phyloP scores from a whole-genome alignment of 2,329 filamentous ascomycete genomes.

The Hymenoscyphus linearis region DNA sequence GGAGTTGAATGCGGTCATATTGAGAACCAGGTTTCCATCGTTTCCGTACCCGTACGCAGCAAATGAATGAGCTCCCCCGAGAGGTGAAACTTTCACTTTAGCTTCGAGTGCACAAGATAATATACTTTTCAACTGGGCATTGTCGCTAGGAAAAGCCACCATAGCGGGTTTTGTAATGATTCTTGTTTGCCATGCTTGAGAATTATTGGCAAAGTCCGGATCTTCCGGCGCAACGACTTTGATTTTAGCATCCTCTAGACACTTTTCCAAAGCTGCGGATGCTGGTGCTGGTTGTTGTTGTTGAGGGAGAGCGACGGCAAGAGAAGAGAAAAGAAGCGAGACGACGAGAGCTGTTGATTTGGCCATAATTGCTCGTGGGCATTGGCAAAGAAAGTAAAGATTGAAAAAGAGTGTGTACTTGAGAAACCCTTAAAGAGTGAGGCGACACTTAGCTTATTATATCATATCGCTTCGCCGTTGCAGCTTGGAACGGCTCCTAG shows the following conservation, averaged over 20 bases:
- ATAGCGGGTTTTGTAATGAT: conserved; percentile 7
- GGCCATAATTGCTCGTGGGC: neutral
- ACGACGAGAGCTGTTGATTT: neutral
- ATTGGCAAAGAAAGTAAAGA: neutral
- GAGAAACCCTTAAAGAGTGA: neutral
- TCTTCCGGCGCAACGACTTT: conserved; percentile 1
- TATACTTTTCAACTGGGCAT: conserved; percentile 6
- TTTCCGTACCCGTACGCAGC: conserved; percentile 13
- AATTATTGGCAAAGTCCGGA: conserved; percentile 6
- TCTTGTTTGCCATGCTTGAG: conserved; percentile 13
- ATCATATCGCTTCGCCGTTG: neutral
- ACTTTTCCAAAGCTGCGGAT: neutral
- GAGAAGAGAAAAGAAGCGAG: neutral
- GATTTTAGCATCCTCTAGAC: conserved; percentile 10
- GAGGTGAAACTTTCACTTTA: conserved; percentile 10
- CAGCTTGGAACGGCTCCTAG: neutral
- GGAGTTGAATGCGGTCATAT: conserved; percentile 12
- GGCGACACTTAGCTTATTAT: neutral
- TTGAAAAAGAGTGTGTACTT: neutral
- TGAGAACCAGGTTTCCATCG: conserved; percentile 12
- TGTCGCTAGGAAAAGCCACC: conserved; percentile 8
- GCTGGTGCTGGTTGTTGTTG: neutral
- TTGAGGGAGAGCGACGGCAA: neutral
- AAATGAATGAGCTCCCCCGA: conserved; percentile 14
- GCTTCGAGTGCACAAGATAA: conserved; percentile 11